Evolutionary conservation across 2,329 filamentous ascomycete species (phyloP).

Genomic region (Aspergillus alliaceus): DNA sequence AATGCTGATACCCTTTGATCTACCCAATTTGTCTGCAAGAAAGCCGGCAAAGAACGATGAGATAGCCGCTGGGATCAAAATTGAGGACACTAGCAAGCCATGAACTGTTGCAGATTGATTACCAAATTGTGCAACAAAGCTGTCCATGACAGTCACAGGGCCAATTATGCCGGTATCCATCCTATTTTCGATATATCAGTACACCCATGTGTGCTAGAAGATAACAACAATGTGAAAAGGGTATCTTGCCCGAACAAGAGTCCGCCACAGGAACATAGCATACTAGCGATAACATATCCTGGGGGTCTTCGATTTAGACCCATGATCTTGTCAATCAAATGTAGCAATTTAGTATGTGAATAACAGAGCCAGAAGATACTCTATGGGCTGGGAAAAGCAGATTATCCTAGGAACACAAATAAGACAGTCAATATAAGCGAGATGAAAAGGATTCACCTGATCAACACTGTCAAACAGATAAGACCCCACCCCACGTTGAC

Average conservation of each 20-base stretch:
- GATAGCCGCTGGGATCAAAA: slow-evolving; percentile 58
- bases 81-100: slow-evolving; percentile 60
- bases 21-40: slow-evolving; percentile 54
- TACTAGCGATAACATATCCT: slow-evolving; percentile 19
- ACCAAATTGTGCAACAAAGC: slow-evolving; percentile 53
- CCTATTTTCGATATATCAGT: not conserved
- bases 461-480: not conserved
- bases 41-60: slow-evolving; percentile 60
- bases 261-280: slow-evolving; percentile 20
- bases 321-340: slow-evolving; percentile 2
- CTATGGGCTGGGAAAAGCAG: too few relatives aligned
- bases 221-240: not conserved
- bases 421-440: not conserved
- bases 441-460: not conserved
- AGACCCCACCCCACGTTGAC: not conserved
- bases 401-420: not conserved
- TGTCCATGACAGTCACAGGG: slow-evolving; percentile 59
- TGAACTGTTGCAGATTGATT: slow-evolving; percentile 53
- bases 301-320: slow-evolving; percentile 10
- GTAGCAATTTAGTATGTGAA: not conserved
- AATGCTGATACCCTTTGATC: slow-evolving; percentile 50
- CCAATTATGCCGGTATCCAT: slow-evolving; percentile 59
- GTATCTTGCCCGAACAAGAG: slow-evolving; percentile 18
- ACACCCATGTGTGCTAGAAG: too few relatives aligned
- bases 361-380: too few relatives aligned